Evolutionary conservation across 331 rosid species (phyloP).

Genomic region (Quercus tomentella): DNA sequence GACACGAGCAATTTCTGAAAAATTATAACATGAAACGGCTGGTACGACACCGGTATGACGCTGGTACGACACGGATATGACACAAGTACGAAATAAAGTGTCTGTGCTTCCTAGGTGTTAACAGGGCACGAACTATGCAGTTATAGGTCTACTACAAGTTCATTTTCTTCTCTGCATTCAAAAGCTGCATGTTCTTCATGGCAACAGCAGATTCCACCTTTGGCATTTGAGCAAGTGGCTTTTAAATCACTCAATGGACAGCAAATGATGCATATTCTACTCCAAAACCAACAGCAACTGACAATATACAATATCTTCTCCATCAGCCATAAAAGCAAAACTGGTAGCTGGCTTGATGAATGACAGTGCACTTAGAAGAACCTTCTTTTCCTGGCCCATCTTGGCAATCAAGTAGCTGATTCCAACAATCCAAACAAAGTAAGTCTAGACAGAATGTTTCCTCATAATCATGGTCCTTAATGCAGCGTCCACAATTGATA

Average conservation of each 20-base stretch:
- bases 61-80: too few species aligned
- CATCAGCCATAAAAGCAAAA: constrained; percentile 43
- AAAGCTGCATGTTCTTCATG: neutral
- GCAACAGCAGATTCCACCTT: neutral
- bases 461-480: constrained; percentile 39
- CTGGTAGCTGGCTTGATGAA: constrained; percentile 26
- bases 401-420: constrained; percentile 21
- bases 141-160: neutral
- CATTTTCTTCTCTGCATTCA: neutral
- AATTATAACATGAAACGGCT: too few species aligned
- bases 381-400: constrained; percentile 27
- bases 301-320: neutral
- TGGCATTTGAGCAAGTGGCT: neutral
- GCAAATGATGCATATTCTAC: neutral
- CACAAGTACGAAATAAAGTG: too few species aligned
- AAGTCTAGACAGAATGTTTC: constrained; percentile 47
- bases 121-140: neutral
- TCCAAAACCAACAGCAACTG: neutral
- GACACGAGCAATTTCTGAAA: too few species aligned
- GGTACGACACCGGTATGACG: too few species aligned
- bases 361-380: constrained; percentile 23
- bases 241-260: neutral
- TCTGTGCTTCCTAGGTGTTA: neutral
- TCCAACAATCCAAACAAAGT: constrained; percentile 46
- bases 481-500: constrained; percentile 46